Evolutionary conservation across 495 filamentous ascomycete genomes (phyloP).

Genomic region (Xylaria bambusicola): DNA sequence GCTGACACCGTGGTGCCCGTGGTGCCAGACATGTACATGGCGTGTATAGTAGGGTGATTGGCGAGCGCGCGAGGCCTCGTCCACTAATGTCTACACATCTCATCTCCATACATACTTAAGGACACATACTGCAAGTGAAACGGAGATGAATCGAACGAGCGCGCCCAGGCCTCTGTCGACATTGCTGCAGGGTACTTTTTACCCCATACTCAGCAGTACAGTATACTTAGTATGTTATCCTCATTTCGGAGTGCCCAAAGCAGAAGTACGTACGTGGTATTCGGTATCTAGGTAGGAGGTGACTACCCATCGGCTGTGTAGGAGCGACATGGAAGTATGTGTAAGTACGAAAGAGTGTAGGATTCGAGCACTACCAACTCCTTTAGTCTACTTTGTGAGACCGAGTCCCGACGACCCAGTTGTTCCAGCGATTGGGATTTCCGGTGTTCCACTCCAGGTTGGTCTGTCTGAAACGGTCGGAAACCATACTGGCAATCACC

Average conservation of each 20-base stretch:
- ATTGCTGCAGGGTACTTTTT: slow-evolving; percentile 18
- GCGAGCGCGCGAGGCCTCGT: not conserved
- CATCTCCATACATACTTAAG: not conserved
- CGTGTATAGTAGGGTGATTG: not conserved
- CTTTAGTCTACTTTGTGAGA: not conserved
- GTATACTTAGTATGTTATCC: not conserved
- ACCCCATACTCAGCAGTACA: slow-evolving; percentile 15
- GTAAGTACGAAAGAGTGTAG: too few relatives aligned
- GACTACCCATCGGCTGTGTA: too few relatives aligned
- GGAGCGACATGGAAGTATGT: too few relatives aligned
- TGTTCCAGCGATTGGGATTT: slow-evolving; percentile 11
- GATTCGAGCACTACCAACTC: not conserved
- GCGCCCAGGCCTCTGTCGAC: not conserved
- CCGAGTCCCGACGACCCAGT: not conserved
- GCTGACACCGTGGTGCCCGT: slow-evolving; percentile 5
- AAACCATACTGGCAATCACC: not conserved
- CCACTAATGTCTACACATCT: too few relatives aligned
- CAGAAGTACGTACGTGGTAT: not conserved
- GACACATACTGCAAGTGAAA: not conserved
- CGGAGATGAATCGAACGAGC: not conserved
- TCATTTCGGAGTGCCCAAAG: not conserved
- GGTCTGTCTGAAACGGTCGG: slow-evolving; percentile 16
- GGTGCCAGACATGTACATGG: not conserved
- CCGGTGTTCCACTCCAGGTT: slow-evolving; percentile 13
- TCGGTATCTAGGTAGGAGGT: too few relatives aligned